Base-by-base conservation (phyloP, 2,329 filamentous ascomycete species). In the Ophiostoma sp. region DNA sequence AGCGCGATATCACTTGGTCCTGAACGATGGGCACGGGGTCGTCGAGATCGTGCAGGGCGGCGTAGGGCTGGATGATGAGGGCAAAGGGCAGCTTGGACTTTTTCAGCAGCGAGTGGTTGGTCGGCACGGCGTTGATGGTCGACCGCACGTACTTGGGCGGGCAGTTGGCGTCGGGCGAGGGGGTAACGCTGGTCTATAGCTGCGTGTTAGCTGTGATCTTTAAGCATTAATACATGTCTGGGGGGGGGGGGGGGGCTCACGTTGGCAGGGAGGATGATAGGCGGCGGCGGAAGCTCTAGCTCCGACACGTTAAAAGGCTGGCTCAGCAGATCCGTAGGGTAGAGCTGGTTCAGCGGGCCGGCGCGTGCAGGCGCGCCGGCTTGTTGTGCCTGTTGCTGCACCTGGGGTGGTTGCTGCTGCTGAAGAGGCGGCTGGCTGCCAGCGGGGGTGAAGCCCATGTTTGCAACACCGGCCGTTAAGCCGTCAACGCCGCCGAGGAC, bases 41-140 rank as follows among this genome's bases (percentile, higher is more conserved):
- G 78, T 98, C 94, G 27, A 91, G 86, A 77, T 99, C 95, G 77
- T 97, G 94, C 42, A 99, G 87, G 40, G 93, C 88, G 52, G 89
- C 92, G 76, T 98, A 99, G 14, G 95, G 95, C 79, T 98, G 94
- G 73, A 99, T 97, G 71, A 98, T 89, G 49, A 99, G 88, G 55
- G 94, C 93, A 76, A 98, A 96, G 0, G 95, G 95, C 69, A 99
- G 84, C 79, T 93, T 95, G 68, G 93, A 97, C 82, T 98, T 98
- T 82, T 98, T 99, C 70, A 99, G 85, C 40, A 98, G 84, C 27
- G 91, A 95, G 78, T 96, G 87, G 69, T 92, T 97, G 36, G 93
- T 96, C 2, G 95, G 95, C 60, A 97, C 89, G 40, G 92, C 92
- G 78, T 98, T 98, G 72, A 99, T 81, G 5, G 95, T 98, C 27